These are phyloP conservation scores for Cutaneotrichosporon dermatis DNA, from an alignment of 1,284 basidiomycete species.

Conservation along the genomic window DNA sequence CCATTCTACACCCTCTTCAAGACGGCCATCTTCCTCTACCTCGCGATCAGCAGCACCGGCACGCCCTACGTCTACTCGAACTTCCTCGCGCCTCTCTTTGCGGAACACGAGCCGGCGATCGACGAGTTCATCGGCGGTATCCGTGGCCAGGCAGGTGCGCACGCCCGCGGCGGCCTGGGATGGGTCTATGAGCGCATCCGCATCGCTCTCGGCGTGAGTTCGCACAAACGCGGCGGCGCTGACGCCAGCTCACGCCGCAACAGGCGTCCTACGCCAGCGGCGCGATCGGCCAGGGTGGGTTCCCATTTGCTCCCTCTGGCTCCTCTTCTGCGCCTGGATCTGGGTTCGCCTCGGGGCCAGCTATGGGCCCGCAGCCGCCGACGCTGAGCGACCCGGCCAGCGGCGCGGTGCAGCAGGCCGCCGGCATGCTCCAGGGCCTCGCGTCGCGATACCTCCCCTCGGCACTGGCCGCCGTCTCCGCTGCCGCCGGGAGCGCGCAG, in stretches of 20 bases:
- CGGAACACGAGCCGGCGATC: conserved; percentile 61
- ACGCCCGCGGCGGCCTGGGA: conserved; percentile 27
- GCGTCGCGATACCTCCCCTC: conserved; percentile 38
- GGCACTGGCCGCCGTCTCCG: conserved; percentile 36
- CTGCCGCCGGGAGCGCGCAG: conserved; percentile 21
- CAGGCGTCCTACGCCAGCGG: conserved; percentile 11
- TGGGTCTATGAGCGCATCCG: conserved; percentile 43
- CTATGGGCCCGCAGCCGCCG: conserved; percentile 31
- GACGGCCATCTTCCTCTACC: conserved; percentile 64
- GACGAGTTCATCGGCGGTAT: conserved; percentile 57
- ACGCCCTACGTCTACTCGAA: conserved; percentile 65
- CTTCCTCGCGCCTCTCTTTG: conserved; percentile 64
- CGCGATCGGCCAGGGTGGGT: neutral
- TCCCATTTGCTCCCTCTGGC: too few species aligned
- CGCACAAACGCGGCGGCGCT: neutral
- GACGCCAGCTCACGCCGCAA: conserved; percentile 11
- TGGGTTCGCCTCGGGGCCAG: neutral
- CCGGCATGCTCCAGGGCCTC: conserved; percentile 21
- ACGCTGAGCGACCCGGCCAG: conserved; percentile 44
- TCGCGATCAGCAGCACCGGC: conserved; percentile 71
- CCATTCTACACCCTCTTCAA: conserved; percentile 75
- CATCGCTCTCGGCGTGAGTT: conserved; percentile 38
- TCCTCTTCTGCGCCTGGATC: too few species aligned
- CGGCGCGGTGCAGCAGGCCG: conserved; percentile 40
- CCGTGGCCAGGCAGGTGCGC: conserved; percentile 28